A percentile compares a stretch with the other conserved stretches of the same genome.
phyloP scores from a whole-genome alignment of 2,329 filamentous ascomycete genomes.

The Sclerotinia subarctica region DNA sequence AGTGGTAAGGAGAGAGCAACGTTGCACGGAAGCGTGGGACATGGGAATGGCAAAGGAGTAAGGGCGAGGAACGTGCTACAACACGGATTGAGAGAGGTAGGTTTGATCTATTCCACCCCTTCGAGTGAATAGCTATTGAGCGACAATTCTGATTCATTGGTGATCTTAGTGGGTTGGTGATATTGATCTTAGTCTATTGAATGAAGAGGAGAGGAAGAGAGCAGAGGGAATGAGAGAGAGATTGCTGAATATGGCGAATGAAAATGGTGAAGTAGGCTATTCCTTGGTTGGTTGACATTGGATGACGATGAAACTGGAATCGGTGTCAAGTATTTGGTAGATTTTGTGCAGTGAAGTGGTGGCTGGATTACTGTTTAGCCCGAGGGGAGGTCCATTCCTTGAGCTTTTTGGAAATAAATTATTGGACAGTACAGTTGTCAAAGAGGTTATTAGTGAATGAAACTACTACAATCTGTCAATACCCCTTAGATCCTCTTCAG shows the following conservation, averaged over 20 bases:
- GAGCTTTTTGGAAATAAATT: background rate
- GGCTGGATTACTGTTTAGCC: no score
- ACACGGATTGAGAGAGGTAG: conserved; percentile 60
- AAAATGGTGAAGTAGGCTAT: conserved; percentile 61
- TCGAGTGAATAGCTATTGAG: background rate
- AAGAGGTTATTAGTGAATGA: background rate
- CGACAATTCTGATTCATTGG: background rate
- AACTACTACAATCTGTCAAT: background rate
- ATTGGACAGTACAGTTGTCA: background rate
- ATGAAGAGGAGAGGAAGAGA: conserved; percentile 42
- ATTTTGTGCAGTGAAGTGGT: background rate
- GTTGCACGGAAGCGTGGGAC: conserved; percentile 69
- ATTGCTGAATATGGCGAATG: conserved; percentile 59
- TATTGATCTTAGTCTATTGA: conserved; percentile 52
- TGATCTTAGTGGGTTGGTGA: conserved; percentile 52
- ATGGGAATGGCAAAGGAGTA: conserved; percentile 51
- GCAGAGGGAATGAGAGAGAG: conserved; percentile 63
- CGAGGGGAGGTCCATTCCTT: background rate
- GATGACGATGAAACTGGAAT: background rate
- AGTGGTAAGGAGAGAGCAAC: conserved; percentile 60
- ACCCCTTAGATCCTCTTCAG: rapidly evolving
- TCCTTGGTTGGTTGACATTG: conserved; percentile 51
- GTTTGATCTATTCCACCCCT: background rate
- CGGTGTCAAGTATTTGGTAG: no score
- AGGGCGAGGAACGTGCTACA: conserved; percentile 71